Evolutionary conservation across 352 stramenopile species (phyloP).

Genomic region (Phytophthora parvispora): DNA sequence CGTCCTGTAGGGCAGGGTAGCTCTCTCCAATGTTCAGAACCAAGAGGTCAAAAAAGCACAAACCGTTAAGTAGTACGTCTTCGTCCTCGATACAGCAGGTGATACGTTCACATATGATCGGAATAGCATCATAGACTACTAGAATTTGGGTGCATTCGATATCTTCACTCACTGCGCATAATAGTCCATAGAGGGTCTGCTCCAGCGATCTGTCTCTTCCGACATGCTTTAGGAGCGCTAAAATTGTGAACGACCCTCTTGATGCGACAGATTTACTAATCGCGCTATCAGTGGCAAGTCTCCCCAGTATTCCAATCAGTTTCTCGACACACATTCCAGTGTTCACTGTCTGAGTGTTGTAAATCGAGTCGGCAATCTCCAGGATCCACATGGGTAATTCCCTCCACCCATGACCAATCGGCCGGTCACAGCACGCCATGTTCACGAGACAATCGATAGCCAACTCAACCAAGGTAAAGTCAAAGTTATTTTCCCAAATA

Average conservation of each 20-base stretch:
- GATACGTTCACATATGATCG: slow-evolving; percentile 43
- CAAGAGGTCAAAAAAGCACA: slow-evolving; percentile 45
- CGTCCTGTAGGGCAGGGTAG: slow-evolving; percentile 28
- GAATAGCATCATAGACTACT: slow-evolving; percentile 50
- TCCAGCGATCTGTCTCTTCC: slow-evolving; percentile 37
- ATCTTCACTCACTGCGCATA: slow-evolving; percentile 48
- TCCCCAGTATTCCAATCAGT: slow-evolving; percentile 49
- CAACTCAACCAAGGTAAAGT: slow-evolving; percentile 42
- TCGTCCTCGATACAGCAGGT: slow-evolving; percentile 38
- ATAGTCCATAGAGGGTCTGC: slow-evolving; percentile 34
- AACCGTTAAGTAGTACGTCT: slow-evolving; percentile 31
- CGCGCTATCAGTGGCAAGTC: slow-evolving; percentile 35
- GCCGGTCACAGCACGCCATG: slow-evolving; percentile 45
- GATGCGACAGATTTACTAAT: slow-evolving; percentile 31
- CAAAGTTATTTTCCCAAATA: slow-evolving; percentile 26
- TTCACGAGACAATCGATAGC: slow-evolving; percentile 60
- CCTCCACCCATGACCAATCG: slow-evolving; percentile 34
- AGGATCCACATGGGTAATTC: slow-evolving; percentile 45
- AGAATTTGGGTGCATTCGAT: slow-evolving; percentile 35
- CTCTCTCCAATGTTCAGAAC: slow-evolving; percentile 27
- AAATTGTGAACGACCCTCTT: slow-evolving; percentile 34
- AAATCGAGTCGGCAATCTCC: slow-evolving; percentile 34
- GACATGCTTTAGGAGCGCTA: slow-evolving; percentile 36
- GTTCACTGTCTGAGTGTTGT: slow-evolving; percentile 13
- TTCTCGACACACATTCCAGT: slow-evolving; percentile 48